Evolutionary conservation across 768 basidiomycete genomes (phyloP).

Genomic region (Boletus pseudo-olivaceus): DNA sequence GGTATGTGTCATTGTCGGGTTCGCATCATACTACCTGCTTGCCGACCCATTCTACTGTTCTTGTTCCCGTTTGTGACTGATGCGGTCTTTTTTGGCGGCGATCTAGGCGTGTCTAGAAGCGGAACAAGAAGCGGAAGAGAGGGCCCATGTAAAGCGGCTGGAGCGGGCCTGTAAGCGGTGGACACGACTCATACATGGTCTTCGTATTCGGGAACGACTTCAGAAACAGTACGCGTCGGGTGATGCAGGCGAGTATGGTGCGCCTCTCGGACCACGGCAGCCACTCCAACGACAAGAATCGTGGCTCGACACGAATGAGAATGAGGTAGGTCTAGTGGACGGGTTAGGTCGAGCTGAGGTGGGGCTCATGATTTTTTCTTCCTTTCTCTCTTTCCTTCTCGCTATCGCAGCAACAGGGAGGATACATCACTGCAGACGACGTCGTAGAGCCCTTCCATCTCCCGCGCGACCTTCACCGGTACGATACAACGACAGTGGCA

Average conservation of each 20-base stretch:
- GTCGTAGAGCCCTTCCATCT: constrained; percentile 72
- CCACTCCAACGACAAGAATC: constrained; percentile 9
- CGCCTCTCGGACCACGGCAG: constrained; percentile 4
- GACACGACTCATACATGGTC: constrained; percentile 82
- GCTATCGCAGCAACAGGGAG: constrained; percentile 37
- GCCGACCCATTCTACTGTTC: background rate
- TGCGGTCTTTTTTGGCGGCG: constrained; percentile 7
- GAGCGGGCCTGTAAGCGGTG: constrained; percentile 85
- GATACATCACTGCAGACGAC: constrained; percentile 65
- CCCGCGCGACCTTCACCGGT: constrained; percentile 48
- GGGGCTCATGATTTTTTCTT: constrained; percentile 14
- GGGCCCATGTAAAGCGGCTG: constrained; percentile 67
- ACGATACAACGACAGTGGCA: constrained; percentile 7
- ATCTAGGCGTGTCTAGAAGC: constrained; percentile 81
- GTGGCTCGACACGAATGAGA: constrained; percentile 21
- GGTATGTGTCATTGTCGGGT: constrained; percentile 41
- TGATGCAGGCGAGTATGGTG: background rate
- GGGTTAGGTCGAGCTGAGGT: background rate
- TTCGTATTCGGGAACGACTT: constrained; percentile 80
- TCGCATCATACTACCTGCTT: background rate
- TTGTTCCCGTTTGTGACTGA: constrained; percentile 6
- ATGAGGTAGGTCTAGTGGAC: constrained; percentile 19
- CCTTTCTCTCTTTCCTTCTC: background rate
- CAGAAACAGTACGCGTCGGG: constrained; percentile 66
- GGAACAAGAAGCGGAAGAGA: constrained; percentile 73